Conservation (phyloP, 345 rosid species). For the Combretum micranthum region DNA sequence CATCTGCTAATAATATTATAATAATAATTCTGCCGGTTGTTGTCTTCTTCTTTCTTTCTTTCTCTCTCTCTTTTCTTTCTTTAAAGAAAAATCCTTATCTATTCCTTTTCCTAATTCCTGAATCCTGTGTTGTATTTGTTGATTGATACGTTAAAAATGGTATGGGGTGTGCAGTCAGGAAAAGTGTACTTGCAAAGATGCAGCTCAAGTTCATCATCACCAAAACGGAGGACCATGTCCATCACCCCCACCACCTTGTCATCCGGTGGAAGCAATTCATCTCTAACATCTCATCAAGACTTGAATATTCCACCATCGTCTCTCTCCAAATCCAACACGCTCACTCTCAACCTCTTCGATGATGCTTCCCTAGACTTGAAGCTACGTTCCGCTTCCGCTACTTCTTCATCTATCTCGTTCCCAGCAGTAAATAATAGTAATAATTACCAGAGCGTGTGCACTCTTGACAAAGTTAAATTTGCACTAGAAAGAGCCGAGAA, state of each 20-base stretch:
- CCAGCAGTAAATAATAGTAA: too few relatives aligned
- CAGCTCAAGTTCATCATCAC: too few relatives aligned
- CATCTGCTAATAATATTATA: too few relatives aligned
- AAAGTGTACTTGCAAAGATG: conserved; percentile 65
- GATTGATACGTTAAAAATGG: background rate
- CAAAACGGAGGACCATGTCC: too few relatives aligned
- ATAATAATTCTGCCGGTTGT: too few relatives aligned
- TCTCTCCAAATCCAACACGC: conserved; percentile 9
- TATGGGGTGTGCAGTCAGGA: conserved; percentile 59
- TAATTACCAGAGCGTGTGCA: conserved; percentile 54
- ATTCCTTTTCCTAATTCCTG: too few relatives aligned
- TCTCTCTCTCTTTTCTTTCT: too few relatives aligned
- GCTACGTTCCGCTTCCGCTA: conserved; percentile 14
- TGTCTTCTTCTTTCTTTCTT: too few relatives aligned
- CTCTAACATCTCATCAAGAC: conserved; percentile 17
- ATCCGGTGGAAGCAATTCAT: background rate
- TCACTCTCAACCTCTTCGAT: conserved; percentile 13
- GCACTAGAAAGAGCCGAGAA: conserved; percentile 53
- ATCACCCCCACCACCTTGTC: conserved; percentile 21
- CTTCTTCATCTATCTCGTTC: conserved; percentile 1
- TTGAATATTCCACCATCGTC: conserved; percentile 45
- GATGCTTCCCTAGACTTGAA: conserved; percentile 39
- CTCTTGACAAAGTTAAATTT: conserved; percentile 47
- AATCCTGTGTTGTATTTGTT: too few relatives aligned
- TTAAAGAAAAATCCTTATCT: too few relatives aligned